Conservation (phyloP, 805 yeast genomes). For the Cephaloascus fragrans region DNA sequence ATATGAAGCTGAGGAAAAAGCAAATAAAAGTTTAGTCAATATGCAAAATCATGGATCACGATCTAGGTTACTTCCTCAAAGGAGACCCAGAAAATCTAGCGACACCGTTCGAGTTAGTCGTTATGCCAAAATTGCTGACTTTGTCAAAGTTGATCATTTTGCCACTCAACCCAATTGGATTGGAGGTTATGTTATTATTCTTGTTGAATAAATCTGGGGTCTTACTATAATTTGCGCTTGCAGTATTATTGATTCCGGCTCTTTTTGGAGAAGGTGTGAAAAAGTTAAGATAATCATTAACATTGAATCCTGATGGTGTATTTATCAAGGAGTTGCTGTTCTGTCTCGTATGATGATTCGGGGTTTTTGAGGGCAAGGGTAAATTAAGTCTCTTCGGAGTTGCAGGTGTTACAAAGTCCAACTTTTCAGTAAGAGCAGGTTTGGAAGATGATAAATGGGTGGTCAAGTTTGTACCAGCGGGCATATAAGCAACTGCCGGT, state of each 20-base stretch:
- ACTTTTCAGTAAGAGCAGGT: background rate
- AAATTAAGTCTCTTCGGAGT: conserved; percentile 13
- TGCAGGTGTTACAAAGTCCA: conserved; percentile 8
- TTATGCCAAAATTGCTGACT: background rate
- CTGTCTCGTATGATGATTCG: conserved; percentile 7
- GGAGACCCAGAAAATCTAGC: background rate
- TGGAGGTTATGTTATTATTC: background rate
- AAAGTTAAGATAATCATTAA: conserved; percentile 74
- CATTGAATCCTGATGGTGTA: conserved; percentile 60
- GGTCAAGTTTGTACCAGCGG: background rate
- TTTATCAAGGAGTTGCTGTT: conserved; percentile 1
- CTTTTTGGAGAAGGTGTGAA: conserved; percentile 63
- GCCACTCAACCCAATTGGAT: background rate
- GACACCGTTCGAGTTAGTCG: background rate
- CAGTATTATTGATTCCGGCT: conserved; percentile 20
- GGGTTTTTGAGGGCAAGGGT: conserved; percentile 6
- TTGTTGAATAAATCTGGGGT: background rate
- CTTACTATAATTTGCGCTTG: background rate
- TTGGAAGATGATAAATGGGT: no score
- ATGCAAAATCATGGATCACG: no score
- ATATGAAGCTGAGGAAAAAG: no score
- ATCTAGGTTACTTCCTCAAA: background rate
- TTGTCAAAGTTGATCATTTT: conserved; percentile 1
- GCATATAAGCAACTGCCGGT: background rate
- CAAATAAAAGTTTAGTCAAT: no score